Evolutionary conservation across 2,329 filamentous ascomycete species (phyloP), one percentile per base, ranked within the genome.

Genomic region (Fusarium guadeloupense): DNA sequence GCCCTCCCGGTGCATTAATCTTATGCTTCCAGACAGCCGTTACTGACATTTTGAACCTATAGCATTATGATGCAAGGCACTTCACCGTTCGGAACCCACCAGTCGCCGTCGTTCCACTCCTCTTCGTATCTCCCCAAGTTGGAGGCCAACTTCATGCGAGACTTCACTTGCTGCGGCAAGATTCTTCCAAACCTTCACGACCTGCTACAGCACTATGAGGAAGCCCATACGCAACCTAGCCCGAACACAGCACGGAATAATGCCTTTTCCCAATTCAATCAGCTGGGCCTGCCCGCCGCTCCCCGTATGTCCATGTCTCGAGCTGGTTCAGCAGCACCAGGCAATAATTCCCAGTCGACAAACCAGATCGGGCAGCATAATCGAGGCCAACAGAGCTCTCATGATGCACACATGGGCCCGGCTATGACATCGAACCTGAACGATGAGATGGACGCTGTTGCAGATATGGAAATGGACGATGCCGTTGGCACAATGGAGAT

Each of bases 381-480:
- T 42, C 66, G 71, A 21, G 73, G 74, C 33, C 63, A 74, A 28
- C 72, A 72, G 43, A 63, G 52, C 25, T 38, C 63, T 10, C 71
- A 72, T 35, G 69, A 69, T 41, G 48, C 77, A 35, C 76, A 79
- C 44, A 77, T 81, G 64, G 71, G 80, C 52, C 75, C 76, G 8
- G 76, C 79, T 50, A 76, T 84, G 53, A 80, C 64, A 33, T 69
- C 67, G 41, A 76, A 71, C 48, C 57, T 77, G 34, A 71, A 72
- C 35, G 77, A 89, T 56, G 90, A 96, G 58, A 87, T 96, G 81
- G 93, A 96, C 71, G 87, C 91, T 16, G 86, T 96, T 25, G 93
- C 92, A 46, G 92, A 96, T 71, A 97, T 98, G 94, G 94, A 98
- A 71, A 91, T 98, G 89, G 94, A 98, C 71, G 93, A 97, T 68